Evolutionary conservation across 306 rosid species (phyloP).

Genomic region (Trifolium pratense): DNA sequence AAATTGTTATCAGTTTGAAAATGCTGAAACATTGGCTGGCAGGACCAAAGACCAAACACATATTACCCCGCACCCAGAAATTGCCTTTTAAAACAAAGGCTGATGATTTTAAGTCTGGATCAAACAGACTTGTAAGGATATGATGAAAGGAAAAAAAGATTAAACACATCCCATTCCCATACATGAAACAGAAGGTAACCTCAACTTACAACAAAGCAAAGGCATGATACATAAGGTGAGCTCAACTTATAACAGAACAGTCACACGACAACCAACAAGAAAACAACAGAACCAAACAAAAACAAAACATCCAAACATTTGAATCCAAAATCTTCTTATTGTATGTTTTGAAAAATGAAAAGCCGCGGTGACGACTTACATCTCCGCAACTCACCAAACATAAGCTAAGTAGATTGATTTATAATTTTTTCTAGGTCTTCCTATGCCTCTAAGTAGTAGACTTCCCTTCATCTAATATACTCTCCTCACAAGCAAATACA

Average conservation of each 20-base stretch:
- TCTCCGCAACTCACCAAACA: background rate
- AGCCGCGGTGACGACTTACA: background rate
- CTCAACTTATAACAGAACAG: too few species aligned
- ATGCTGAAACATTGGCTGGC: constrained; percentile 9
- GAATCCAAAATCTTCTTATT: background rate
- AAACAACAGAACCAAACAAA: too few species aligned
- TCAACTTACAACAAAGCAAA: too few species aligned
- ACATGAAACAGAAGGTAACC: too few species aligned
- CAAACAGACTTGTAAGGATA: too few species aligned
- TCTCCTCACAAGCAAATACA: background rate
- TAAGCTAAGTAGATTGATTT: background rate
- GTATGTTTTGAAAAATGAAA: background rate
- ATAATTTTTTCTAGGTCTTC: background rate
- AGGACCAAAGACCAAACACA: constrained; percentile 17
- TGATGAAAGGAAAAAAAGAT: too few species aligned
- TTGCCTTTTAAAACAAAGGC: constrained; percentile 3
- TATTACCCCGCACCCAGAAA: background rate
- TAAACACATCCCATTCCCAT: too few species aligned
- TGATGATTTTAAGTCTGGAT: too few species aligned
- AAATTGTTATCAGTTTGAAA: constrained; percentile 10
- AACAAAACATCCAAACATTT: too few species aligned
- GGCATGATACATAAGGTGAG: too few species aligned
- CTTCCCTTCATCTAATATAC: background rate
- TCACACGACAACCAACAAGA: too few species aligned
- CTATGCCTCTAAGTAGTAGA: background rate